A percentile compares a stretch with the other conserved stretches of the same genome.
These are phyloP conservation scores for Monsonia emarginata DNA, from an alignment of 441 rosid species.

Conservation along the genomic window DNA sequence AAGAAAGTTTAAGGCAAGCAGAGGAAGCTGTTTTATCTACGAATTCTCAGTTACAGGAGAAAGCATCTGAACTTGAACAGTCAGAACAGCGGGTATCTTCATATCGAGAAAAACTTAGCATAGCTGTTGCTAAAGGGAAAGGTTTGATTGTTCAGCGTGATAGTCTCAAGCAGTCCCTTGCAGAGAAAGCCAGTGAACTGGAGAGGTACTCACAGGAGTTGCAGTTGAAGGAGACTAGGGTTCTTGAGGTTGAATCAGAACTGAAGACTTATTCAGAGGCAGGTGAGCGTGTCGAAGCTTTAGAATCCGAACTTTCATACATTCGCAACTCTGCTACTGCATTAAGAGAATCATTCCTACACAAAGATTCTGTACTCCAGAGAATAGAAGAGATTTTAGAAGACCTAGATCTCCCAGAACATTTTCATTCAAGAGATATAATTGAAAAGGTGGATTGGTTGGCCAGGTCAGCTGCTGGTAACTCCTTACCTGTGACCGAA, in stretches of 20 bases:
- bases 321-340: slow-evolving; percentile 98
- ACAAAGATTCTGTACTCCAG: slow-evolving; percentile 93
- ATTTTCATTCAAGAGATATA: slow-evolving; percentile 81
- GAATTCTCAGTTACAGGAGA: slow-evolving; percentile 51
- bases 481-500: slow-evolving; percentile 49
- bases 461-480: slow-evolving; percentile 67
- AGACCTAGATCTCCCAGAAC: slow-evolving; percentile 87
- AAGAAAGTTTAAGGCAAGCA: slow-evolving; percentile 42
- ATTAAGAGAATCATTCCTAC: slow-evolving; percentile 93
- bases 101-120: slow-evolving; percentile 88
- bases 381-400: slow-evolving; percentile 93
- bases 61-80: slow-evolving; percentile 61
- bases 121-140: slow-evolving; percentile 97
- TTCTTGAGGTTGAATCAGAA: slow-evolving; percentile 69
- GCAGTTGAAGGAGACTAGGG: slow-evolving; percentile 58
- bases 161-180: slow-evolving; percentile 64
- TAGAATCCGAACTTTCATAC: slow-evolving; percentile 97
- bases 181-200: slow-evolving; percentile 67
- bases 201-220: slow-evolving; percentile 77
- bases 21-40: slow-evolving; percentile 47
- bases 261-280: slow-evolving; percentile 78
- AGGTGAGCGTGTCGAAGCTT: slow-evolving; percentile 90
- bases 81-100: slow-evolving; percentile 85
- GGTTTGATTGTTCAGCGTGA: slow-evolving; percentile 87
- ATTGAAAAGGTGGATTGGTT: slow-evolving; percentile 95